Percentiles rank a stretch among this genome's conserved stretches.
These are phyloP conservation scores for Leccinum boreale DNA, from an alignment of 768 basidiomycete genomes.

Conservation along the genomic window DNA sequence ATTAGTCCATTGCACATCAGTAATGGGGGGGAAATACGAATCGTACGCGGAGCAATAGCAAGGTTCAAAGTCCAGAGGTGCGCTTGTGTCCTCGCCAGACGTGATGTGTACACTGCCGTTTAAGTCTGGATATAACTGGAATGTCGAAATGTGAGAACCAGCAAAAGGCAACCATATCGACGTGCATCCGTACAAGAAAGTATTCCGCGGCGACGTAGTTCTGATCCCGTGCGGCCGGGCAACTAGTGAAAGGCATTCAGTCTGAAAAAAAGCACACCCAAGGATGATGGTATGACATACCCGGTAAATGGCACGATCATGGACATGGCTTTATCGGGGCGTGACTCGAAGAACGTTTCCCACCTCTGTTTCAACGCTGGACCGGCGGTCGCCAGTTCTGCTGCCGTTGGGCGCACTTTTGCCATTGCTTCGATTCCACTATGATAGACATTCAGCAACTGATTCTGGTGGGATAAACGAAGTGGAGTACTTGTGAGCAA, in stretches of 20 bases:
- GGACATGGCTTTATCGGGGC: neutral
- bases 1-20: neutral
- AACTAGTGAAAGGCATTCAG: neutral
- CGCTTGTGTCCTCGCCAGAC: conserved; percentile 39
- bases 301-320: neutral
- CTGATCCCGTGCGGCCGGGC: too few species aligned
- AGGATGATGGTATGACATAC: too few species aligned
- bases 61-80: conserved; percentile 43
- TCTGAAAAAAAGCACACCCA: neutral
- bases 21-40: too few species aligned
- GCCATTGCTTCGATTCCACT: conserved; percentile 53
- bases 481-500: too few species aligned
- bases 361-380: conserved; percentile 34
- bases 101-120: conserved; percentile 47
- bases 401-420: conserved; percentile 50
- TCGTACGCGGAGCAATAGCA: conserved; percentile 43
- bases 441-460: too few species aligned
- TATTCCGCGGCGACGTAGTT: too few species aligned
- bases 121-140: conserved; percentile 43
- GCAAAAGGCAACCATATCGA: too few species aligned
- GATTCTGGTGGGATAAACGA: too few species aligned
- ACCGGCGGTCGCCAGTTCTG: conserved; percentile 47
- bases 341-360: neutral
- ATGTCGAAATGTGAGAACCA: neutral
- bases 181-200: too few species aligned